phyloP scores from a whole-genome alignment of 768 basidiomycete species.

The Coprinellus aureogranulatus region DNA sequence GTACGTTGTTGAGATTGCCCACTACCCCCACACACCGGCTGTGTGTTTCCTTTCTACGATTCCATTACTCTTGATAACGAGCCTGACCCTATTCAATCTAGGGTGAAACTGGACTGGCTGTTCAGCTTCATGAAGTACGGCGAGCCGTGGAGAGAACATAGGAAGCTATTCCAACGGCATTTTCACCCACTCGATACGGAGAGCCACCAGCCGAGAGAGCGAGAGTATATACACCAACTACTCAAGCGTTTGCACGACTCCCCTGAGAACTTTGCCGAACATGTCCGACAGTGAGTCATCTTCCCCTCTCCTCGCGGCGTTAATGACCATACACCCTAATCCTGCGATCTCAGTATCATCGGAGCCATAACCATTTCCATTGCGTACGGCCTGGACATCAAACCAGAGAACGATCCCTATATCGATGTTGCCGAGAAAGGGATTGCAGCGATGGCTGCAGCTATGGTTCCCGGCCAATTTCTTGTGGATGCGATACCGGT shows the following conservation, averaged over 20 bases:
- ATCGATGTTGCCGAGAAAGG: slow-evolving; percentile 29
- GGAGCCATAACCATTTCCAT: slow-evolving; percentile 30
- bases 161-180: slow-evolving; percentile 42
- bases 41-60: no score
- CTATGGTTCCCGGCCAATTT: slow-evolving; percentile 30
- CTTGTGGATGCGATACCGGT: slow-evolving; percentile 34
- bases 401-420: slow-evolving; percentile 32
- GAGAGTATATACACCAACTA: slow-evolving; percentile 41
- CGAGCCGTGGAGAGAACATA: slow-evolving; percentile 15
- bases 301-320: not conserved
- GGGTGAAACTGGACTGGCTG: slow-evolving; percentile 15
- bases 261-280: slow-evolving; percentile 40
- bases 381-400: slow-evolving; percentile 32
- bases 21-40: no score
- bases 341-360: slow-evolving; percentile 38
- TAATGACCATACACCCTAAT: no score
- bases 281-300: slow-evolving; percentile 41
- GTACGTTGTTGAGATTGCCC: no score
- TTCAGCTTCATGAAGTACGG: slow-evolving; percentile 19
- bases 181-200: slow-evolving; percentile 41
- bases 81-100: no score
- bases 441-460: slow-evolving; percentile 24
- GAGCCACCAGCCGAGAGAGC: slow-evolving; percentile 45
- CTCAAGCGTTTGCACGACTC: slow-evolving; percentile 39
- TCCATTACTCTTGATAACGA: no score